These are phyloP conservation scores for Apophysomyces trapeziformis DNA, from an alignment of 371 early-diverging fungal genomes.

Conservation along the genomic window DNA sequence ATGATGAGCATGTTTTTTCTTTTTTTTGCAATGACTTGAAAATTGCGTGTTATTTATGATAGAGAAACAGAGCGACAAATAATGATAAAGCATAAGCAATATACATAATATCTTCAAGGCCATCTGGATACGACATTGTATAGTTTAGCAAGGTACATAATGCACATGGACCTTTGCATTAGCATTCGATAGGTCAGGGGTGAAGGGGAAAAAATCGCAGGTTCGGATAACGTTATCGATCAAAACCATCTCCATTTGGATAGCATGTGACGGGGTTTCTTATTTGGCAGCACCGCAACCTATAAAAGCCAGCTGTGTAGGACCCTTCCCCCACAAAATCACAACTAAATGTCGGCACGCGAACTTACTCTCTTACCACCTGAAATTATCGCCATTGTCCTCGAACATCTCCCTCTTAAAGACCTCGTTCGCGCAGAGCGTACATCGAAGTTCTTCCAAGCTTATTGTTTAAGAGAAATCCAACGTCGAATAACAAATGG, in stretches of 20 bases:
- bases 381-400: conserved; percentile 41
- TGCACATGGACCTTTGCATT: conserved; percentile 7
- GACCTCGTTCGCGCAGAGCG: conserved; percentile 48
- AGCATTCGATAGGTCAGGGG: not conserved
- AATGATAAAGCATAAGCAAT: no score
- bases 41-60: not conserved
- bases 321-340: not conserved
- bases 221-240: conserved; percentile 8
- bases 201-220: not conserved
- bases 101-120: no score
- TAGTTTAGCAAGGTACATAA: not conserved
- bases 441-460: conserved; percentile 40
- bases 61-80: not conserved
- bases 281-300: not conserved
- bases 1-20: not conserved
- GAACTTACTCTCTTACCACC: conserved; percentile 35
- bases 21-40: not conserved
- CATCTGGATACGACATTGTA: no score
- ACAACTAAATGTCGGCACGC: conserved; percentile 1
- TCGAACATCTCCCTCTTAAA: conserved; percentile 41
- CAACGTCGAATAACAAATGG: conserved; percentile 36
- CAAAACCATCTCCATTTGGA: conserved; percentile 7
- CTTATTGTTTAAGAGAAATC: conserved; percentile 42
- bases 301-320: conserved; percentile 1
- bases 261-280: conserved; percentile 9